Conservation (phyloP, 306 rosid species). For the Begonia loranthoides region DNA sequence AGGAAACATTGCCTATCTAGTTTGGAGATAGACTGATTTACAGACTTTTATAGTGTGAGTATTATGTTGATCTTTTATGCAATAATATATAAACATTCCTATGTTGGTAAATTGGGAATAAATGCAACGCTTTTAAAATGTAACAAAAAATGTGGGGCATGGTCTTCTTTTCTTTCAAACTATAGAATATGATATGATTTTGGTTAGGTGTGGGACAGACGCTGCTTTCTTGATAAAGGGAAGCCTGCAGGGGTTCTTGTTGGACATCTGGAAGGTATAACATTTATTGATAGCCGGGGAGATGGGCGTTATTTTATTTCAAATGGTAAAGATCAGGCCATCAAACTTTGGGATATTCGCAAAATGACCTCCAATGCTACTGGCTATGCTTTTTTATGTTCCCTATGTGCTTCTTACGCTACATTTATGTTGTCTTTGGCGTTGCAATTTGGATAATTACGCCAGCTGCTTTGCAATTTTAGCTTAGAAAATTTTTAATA, state of each 20-base stretch:
- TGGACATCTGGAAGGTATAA: slow-evolving; percentile 82
- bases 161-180: neutral
- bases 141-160: no score
- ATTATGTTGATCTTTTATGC: no score
- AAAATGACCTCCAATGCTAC: slow-evolving; percentile 52
- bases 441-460: no score
- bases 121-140: no score
- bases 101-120: no score
- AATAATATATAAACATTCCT: no score
- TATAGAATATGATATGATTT: slow-evolving; percentile 6
- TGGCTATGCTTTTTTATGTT: slow-evolving; percentile 21
- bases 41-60: no score
- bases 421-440: neutral
- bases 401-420: slow-evolving; percentile 1
- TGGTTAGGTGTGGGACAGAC: slow-evolving; percentile 92
- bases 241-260: slow-evolving; percentile 66
- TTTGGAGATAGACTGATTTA: slow-evolving; percentile 3
- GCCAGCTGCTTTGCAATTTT: no score
- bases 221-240: slow-evolving; percentile 48
- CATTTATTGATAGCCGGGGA: slow-evolving; percentile 80
- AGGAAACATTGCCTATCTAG: neutral
- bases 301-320: slow-evolving; percentile 89
- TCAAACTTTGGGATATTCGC: slow-evolving; percentile 91
- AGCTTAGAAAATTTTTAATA: no score
- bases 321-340: slow-evolving; percentile 87